These are phyloP conservation scores for Acacia crassicarpa DNA, from an alignment of 306 rosid species.

Conservation along the genomic window DNA sequence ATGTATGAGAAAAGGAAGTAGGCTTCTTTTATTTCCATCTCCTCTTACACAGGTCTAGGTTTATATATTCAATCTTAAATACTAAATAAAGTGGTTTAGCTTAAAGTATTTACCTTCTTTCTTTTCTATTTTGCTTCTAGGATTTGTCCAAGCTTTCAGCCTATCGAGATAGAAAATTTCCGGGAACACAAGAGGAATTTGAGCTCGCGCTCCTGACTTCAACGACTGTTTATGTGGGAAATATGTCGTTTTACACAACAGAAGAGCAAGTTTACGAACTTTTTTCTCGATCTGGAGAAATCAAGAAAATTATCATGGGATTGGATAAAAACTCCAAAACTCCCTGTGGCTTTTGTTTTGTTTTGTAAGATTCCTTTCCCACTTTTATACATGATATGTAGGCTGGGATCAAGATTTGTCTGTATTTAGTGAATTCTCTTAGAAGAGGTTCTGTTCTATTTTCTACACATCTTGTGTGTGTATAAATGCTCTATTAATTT, in stretches of 20 bases:
- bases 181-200: constrained; percentile 85
- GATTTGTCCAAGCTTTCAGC: constrained; percentile 81
- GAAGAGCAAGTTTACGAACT: constrained; percentile 97
- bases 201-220: constrained; percentile 73
- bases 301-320: constrained; percentile 95
- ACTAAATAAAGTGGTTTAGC: background rate
- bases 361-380: constrained; percentile 52
- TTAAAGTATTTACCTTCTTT: background rate
- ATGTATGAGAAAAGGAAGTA: background rate
- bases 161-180: constrained; percentile 83
- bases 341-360: constrained; percentile 93
- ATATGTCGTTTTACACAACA: constrained; percentile 95
- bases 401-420: background rate
- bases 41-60: background rate
- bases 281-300: constrained; percentile 89
- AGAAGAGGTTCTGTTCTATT: background rate
- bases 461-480: background rate
- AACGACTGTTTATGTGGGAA: constrained; percentile 72
- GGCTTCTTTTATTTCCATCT: background rate
- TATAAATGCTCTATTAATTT: background rate
- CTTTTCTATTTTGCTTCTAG: constrained; percentile 32
- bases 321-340: constrained; percentile 96
- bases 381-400: background rate
- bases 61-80: background rate
- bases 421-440: background rate